Evolutionary conservation across 164 flowering plant species (phyloP), one percentile per base, ranked within the genome.

Genomic region (Malania oleifera): DNA sequence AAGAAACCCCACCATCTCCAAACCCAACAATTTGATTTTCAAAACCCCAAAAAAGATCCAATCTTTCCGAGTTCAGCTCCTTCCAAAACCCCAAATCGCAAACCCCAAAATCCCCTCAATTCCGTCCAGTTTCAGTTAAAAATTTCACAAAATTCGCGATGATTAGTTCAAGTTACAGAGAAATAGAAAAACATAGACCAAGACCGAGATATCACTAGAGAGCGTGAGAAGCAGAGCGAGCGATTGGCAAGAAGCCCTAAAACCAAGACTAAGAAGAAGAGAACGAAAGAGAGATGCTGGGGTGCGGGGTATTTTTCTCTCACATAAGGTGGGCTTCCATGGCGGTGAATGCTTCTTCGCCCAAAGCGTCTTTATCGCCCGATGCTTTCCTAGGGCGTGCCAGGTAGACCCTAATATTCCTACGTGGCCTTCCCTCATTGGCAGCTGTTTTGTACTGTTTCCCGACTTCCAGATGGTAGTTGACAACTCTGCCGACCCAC

Each of bases 271-370:
- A 19, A 27, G 34, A 31, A 2, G 56, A 37, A 23, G 64, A 31
- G 53, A 24, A 45, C 17, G 41, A 24, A 45, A 31, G 54, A 25
- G 35, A 20, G 48, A 44, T 17, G 48, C 18, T 48, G 24, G 4
- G 35, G 26, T 3, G 50, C 22, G 14, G 17, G 2, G 26, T 20
- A 1, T 20, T 20, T 20, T 3, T 20, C 11, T 20, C 15, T 20
- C 26, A 23, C 15, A 46, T 46, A 7, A 23, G 12, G 9, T 1
- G 14, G 9, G 26, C 60, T 61, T 61, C 55, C 69, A 70, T 66
- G 74, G 70, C 74, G 74, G 67, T 70, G 74, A 66, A 62, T 52
- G 12, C 55, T 62, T 47, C 26, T 47, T 40, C 26, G 25, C 50
- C n/a, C 25, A 46, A 46, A 46, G 50, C 50, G 50, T 20, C 50